These are phyloP conservation scores for Pseudocohnilembus persalinus DNA, from an alignment of 169 alveolate genomes.

Conservation along the genomic window DNA sequence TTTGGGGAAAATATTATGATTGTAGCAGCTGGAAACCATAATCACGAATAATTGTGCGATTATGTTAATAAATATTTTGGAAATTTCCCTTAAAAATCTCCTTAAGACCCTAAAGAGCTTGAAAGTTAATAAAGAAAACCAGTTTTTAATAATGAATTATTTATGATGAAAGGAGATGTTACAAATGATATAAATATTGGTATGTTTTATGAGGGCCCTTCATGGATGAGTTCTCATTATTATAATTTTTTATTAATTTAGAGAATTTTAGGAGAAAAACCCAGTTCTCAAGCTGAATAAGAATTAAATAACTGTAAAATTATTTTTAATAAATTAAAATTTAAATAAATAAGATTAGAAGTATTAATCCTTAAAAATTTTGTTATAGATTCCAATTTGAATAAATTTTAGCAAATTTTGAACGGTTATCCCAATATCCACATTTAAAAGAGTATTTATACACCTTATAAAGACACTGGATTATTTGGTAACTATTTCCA, in stretches of 20 bases:
- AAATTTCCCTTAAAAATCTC: constrained; percentile 48
- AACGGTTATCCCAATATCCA: constrained; percentile 16
- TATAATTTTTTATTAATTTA: constrained; percentile 93
- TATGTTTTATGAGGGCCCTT: constrained; percentile 93
- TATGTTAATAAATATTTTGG: constrained; percentile 77
- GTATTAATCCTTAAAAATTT: background rate
- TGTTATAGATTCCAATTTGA: constrained; percentile 25
- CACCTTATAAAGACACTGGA: constrained; percentile 93
- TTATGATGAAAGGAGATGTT: constrained; percentile 33
- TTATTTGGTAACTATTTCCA: constrained; percentile 86
- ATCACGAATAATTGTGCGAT: constrained; percentile 86
- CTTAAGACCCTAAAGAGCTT: background rate
- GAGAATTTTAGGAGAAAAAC: constrained; percentile 90
- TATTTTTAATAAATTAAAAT: background rate
- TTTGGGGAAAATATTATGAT: constrained; percentile 91
- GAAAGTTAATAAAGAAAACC: constrained; percentile 36
- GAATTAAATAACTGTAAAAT: constrained; percentile 17
- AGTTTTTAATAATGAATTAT: constrained; percentile 22
- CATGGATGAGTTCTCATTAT: constrained; percentile 79
- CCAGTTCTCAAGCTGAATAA: constrained; percentile 22
- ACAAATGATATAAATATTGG: constrained; percentile 80
- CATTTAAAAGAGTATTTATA: constrained; percentile 46
- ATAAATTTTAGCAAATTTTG: constrained; percentile 32
- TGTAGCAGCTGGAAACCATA: constrained; percentile 92
- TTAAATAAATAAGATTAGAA: no score